Conservation (phyloP, 2,329 filamentous ascomycete genomes). For the Cryphonectria parasitica region DNA sequence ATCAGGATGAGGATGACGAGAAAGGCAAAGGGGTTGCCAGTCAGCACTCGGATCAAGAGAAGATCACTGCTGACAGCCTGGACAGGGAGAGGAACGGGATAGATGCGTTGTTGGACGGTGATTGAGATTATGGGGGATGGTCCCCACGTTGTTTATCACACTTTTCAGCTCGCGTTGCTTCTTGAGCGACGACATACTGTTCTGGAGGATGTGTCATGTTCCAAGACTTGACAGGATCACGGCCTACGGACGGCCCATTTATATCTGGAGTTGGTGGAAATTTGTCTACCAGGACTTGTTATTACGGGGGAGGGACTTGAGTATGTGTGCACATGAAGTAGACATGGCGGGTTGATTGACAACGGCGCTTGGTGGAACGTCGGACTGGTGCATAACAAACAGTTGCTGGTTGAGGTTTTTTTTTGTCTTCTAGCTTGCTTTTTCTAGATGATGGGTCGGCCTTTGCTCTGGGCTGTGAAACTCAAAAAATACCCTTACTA, state of each 20-base stretch:
- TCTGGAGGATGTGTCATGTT: neutral
- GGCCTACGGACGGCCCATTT: neutral
- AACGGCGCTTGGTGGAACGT: conserved; percentile 9
- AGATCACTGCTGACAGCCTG: conserved; percentile 46
- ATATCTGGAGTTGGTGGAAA: conserved; percentile 5
- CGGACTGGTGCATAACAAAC: neutral
- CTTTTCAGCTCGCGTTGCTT: neutral
- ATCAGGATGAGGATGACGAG: conserved; percentile 49
- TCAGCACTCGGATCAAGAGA: conserved; percentile 17
- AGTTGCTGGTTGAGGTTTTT: neutral
- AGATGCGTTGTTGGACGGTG: conserved; percentile 50
- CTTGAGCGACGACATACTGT: neutral
- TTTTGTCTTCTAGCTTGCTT: neutral
- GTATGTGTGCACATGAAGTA: neutral
- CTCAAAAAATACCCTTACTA: no score
- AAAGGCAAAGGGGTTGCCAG: conserved; percentile 37
- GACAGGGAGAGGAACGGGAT: conserved; percentile 52
- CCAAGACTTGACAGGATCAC: neutral
- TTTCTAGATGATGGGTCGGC: neutral
- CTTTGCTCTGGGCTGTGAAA: neutral
- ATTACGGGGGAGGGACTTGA: neutral
- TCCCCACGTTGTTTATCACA: neutral
- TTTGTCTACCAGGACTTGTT: neutral
- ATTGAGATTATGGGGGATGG: conserved; percentile 39
- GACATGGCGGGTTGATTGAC: neutral